phyloP scores from a whole-genome alignment of 805 yeast genomes.

The Candida broadrunensis region DNA sequence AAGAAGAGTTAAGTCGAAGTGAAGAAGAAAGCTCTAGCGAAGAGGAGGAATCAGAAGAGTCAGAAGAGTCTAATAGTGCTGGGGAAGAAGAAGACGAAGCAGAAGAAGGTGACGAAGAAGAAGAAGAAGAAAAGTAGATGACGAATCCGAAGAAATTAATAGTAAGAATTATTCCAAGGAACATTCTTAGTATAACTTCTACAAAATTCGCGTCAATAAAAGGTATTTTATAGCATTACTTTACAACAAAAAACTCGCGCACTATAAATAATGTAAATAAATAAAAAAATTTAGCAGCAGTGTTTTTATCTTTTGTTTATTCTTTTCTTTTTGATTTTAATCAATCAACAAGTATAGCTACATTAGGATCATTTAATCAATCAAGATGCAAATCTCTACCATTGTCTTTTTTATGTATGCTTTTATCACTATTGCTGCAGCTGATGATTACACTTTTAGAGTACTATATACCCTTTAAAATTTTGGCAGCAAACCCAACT shows the following conservation, averaged over 20 bases:
- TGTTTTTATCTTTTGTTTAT: background rate
- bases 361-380: too few species aligned
- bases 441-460: background rate
- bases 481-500: background rate
- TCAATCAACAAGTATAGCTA: too few species aligned
- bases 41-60: conserved; percentile 8
- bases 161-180: too few species aligned
- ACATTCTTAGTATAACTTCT: too few species aligned
- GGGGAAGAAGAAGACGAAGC: conserved; percentile 11
- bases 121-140: conserved; percentile 2
- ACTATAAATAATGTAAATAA: background rate
- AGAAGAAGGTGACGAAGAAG: conserved; percentile 5
- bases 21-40: conserved; percentile 9
- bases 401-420: too few species aligned
- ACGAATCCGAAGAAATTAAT: conserved; percentile 1
- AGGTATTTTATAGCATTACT: background rate
- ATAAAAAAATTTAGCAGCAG: background rate
- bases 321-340: too few species aligned
- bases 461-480: background rate
- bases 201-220: too few species aligned
- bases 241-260: background rate
- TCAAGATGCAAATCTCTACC: too few species aligned
- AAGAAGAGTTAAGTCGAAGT: conserved; percentile 6
- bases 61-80: conserved; percentile 10
- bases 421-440: background rate